A percentile compares a stretch with the other conserved stretches of the same genome.
Conservation (phyloP, 2,329 filamentous ascomycete genomes). For the Aureobasidium sp. region DNA sequence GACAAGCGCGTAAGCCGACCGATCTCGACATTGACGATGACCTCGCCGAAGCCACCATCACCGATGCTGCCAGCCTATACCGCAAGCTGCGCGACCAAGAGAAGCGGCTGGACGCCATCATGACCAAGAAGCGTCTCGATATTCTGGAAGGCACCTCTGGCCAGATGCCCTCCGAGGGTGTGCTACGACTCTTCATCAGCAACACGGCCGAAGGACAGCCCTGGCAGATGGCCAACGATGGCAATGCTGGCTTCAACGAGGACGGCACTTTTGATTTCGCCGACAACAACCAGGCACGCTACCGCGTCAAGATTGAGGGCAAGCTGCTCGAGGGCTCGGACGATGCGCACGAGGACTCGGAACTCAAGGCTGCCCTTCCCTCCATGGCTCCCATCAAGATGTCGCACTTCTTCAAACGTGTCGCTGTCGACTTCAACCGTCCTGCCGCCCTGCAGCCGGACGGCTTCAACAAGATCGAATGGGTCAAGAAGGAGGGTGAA, state of each 20-base stretch:
- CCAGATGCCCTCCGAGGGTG: conserved; percentile 49
- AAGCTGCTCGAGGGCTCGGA: conserved; percentile 57
- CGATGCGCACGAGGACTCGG: conserved; percentile 39
- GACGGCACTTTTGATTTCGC: conserved; percentile 73
- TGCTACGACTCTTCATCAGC: conserved; percentile 85
- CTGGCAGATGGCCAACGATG: conserved; percentile 64
- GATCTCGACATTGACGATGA: conserved; percentile 93
- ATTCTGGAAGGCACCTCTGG: conserved; percentile 60
- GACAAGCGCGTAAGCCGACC: conserved; percentile 80
- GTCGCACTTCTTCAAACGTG: conserved; percentile 75
- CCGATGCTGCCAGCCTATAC: conserved; percentile 76
- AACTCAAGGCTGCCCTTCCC: conserved; percentile 4
- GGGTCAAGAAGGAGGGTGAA: conserved; percentile 62
- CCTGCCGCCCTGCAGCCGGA: conserved; percentile 59
- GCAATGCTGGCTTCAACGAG: conserved; percentile 48
- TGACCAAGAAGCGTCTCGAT: conserved; percentile 90
- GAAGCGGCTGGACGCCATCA: conserved; percentile 79
- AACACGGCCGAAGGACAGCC: conserved; percentile 92
- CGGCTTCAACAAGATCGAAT: conserved; percentile 62
- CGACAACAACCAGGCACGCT: conserved; percentile 68
- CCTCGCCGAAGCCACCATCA: conserved; percentile 67
- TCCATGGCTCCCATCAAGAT: conserved; percentile 13
- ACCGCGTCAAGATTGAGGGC: conserved; percentile 87
- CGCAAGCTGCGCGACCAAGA: conserved; percentile 79
- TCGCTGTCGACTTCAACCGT: conserved; percentile 57